These are phyloP conservation scores for Annulohypoxylon moriforme DNA, from an alignment of 495 filamentous ascomycete genomes.

Conservation along the genomic window DNA sequence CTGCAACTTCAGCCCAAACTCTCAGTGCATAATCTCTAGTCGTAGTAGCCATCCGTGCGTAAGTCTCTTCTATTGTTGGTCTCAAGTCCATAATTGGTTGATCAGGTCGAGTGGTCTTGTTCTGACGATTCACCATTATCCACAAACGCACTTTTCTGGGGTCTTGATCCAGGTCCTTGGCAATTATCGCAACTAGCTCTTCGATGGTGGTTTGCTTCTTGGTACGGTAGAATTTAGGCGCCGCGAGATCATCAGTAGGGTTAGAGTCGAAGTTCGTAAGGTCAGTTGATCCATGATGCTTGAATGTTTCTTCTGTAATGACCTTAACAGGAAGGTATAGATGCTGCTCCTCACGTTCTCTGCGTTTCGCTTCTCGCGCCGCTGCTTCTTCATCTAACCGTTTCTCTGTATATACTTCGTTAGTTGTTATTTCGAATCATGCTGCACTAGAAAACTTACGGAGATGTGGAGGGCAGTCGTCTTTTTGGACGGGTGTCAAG, in stretches of 20 bases:
- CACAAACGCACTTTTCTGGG: conserved; percentile 80
- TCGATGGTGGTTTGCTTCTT: conserved; percentile 77
- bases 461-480: conserved; percentile 86
- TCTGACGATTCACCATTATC: conserved; percentile 98
- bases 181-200: conserved; percentile 76
- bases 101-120: conserved; percentile 94
- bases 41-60: conserved; percentile 68
- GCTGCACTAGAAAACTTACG: conserved; percentile 58
- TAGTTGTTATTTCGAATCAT: conserved; percentile 37
- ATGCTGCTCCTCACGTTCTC: conserved; percentile 93
- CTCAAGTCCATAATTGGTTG: conserved; percentile 78
- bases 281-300: conserved; percentile 84
- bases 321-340: conserved; percentile 86
- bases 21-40: conserved; percentile 76
- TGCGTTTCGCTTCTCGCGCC: conserved; percentile 74
- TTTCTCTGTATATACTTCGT: conserved; percentile 62
- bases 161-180: conserved; percentile 71
- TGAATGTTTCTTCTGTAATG: conserved; percentile 82
- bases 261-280: conserved; percentile 75
- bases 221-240: conserved; percentile 73
- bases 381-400: conserved; percentile 85
- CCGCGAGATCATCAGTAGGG: conserved; percentile 64
- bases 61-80: conserved; percentile 85
- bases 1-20: conserved; percentile 84
- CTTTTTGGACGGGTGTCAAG: conserved; percentile 75